A percentile compares a stretch with the other conserved stretches of the same genome.
phyloP scores from a whole-genome alignment of 1,284 basidiomycete species.

The Amylostereum areolatum region DNA sequence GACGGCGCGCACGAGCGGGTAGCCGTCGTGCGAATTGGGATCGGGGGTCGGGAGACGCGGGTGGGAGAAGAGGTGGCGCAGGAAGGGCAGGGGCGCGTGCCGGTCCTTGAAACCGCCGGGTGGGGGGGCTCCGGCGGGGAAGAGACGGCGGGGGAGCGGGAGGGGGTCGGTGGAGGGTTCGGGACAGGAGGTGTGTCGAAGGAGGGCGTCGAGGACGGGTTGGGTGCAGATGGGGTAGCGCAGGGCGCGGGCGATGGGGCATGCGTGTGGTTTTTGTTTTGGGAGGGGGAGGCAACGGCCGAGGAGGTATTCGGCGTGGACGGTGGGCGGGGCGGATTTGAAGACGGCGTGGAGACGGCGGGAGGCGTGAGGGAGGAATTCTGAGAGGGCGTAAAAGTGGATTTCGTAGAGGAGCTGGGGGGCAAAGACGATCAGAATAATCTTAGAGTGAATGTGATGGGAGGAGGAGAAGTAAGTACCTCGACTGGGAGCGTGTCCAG shows the following conservation, averaged over 20 bases:
- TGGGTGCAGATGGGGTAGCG: constrained; percentile 61
- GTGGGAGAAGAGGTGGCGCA: constrained; percentile 46
- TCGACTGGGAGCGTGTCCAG: constrained; percentile 12
- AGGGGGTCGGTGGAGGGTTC: constrained; percentile 13
- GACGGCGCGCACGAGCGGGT: constrained; percentile 73
- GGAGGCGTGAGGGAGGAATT: constrained; percentile 51
- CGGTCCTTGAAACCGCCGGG: constrained; percentile 29
- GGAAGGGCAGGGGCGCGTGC: constrained; percentile 56
- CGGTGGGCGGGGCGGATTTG: constrained; percentile 41
- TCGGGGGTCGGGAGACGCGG: constrained; percentile 36
- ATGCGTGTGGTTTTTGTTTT: constrained; percentile 6
- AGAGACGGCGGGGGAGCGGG: constrained; percentile 59
- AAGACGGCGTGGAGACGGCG: constrained; percentile 47
- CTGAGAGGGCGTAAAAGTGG: constrained; percentile 59
- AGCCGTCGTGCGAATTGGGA: constrained; percentile 65
- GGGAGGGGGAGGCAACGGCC: constrained; percentile 21
- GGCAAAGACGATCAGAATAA: not conserved
- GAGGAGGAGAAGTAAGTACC: constrained; percentile 2
- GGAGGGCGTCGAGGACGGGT: constrained; percentile 47
- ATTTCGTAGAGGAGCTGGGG: constrained; percentile 68
- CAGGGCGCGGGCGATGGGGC: constrained; percentile 41
- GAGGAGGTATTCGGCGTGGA: constrained; percentile 57
- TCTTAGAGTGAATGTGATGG: not conserved
- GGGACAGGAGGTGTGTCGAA: constrained; percentile 20
- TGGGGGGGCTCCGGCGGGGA: constrained; percentile 36